phyloP scores from a whole-genome alignment of 179 eudicot species.

The Amaranthus tricolor region DNA sequence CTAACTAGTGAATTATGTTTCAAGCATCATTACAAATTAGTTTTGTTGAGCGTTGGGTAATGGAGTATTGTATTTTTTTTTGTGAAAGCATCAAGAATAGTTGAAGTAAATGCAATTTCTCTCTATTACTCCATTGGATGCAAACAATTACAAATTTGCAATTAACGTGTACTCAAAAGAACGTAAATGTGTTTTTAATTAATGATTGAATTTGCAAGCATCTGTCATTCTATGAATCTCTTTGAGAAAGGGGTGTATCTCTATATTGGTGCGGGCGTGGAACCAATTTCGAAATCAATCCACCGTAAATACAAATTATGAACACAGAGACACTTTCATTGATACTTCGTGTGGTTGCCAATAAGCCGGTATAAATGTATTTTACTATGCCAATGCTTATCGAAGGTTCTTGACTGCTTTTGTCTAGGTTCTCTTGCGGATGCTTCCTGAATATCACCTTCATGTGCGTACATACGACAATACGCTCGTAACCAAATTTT shows the following conservation, averaged over 20 bases:
- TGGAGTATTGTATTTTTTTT: too few species aligned
- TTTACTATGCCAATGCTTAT: conserved; percentile 6
- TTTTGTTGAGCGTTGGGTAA: too few species aligned
- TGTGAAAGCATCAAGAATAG: neutral
- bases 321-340: neutral
- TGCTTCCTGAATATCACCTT: conserved; percentile 87
- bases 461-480: conserved; percentile 88
- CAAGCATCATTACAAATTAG: too few species aligned
- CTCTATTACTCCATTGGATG: too few species aligned
- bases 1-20: too few species aligned
- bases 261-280: neutral
- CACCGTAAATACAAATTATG: neutral
- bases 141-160: neutral
- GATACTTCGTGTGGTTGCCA: neutral
- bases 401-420: conserved; percentile 17
- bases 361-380: neutral
- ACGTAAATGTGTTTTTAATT: neutral
- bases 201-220: neutral
- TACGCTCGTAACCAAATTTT: conserved; percentile 96
- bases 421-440: conserved; percentile 73
- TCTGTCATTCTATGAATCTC: neutral
- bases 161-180: neutral
- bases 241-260: neutral
- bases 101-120: neutral
- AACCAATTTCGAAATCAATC: neutral